These are phyloP conservation scores for Kwoniella dendrophila DNA, from an alignment of 768 basidiomycete species.

Conservation along the genomic window DNA sequence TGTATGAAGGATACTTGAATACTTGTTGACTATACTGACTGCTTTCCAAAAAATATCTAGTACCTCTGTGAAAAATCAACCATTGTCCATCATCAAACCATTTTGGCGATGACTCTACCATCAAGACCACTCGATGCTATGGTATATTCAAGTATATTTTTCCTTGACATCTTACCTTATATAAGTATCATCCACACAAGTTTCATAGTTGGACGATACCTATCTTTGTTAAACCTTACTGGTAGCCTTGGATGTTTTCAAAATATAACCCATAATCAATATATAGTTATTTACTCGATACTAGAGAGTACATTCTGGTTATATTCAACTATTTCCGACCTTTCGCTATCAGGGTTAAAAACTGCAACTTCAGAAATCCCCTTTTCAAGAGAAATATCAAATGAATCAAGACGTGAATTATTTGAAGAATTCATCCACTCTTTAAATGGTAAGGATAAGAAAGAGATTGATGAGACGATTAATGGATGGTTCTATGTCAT, in stretches of 20 bases:
- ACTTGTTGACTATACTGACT: too few relatives aligned
- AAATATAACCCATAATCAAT: background rate
- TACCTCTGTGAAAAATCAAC: too few relatives aligned
- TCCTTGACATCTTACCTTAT: background rate
- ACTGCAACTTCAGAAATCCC: too few relatives aligned
- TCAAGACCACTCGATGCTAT: background rate
- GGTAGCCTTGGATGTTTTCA: too few relatives aligned
- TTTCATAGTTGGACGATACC: background rate
- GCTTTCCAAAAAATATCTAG: too few relatives aligned
- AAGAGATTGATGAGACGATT: slow-evolving; percentile 7
- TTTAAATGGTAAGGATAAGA: slow-evolving; percentile 4
- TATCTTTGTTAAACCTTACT: background rate
- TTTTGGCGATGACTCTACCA: too few relatives aligned
- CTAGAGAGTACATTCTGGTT: background rate
- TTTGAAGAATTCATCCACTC: slow-evolving; percentile 2
- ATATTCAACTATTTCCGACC: background rate
- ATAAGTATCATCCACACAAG: background rate
- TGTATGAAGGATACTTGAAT: too few relatives aligned
- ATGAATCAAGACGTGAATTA: slow-evolving; percentile 7
- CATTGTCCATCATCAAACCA: too few relatives aligned
- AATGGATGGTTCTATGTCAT: slow-evolving; percentile 19
- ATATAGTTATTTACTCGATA: background rate
- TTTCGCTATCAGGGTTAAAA: background rate
- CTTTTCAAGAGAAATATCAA: slow-evolving; percentile 4
- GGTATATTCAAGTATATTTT: background rate